Percentiles rank a stretch among this genome's conserved stretches.
Conservation (phyloP, 2,329 filamentous ascomycete species). For the Beauveria sp. region DNA sequence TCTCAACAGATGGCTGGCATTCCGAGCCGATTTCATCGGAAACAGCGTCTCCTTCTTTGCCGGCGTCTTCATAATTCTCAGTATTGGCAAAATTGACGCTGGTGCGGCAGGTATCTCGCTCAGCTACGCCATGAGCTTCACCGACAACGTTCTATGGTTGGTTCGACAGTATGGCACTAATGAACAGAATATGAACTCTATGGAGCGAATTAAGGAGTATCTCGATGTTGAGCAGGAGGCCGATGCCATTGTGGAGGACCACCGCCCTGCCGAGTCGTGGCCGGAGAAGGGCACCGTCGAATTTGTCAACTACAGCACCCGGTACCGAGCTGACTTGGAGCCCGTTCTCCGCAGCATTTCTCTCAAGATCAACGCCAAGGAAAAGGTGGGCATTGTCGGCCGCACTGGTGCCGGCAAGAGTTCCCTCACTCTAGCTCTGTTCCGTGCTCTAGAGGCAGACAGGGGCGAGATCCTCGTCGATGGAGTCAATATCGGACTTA, state of each 20-base stretch:
- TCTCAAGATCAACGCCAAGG: constrained; percentile 76
- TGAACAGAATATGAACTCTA: constrained; percentile 99
- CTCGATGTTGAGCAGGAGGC: constrained; percentile 95
- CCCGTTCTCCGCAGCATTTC: constrained; percentile 76
- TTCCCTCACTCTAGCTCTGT: constrained; percentile 84
- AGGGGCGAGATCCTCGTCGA: constrained; percentile 86
- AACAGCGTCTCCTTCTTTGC: constrained; percentile 91
- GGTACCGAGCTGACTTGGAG: constrained; percentile 82
- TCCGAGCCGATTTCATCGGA: constrained; percentile 84
- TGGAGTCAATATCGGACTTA: constrained; percentile 78
- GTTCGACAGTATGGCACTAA: constrained; percentile 90
- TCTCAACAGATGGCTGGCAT: constrained; percentile 91
- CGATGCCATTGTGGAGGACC: constrained; percentile 65
- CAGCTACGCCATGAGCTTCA: constrained; percentile 94
- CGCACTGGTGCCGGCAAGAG: constrained; percentile 95
- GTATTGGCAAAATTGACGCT: constrained; percentile 74
- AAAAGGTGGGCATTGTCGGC: constrained; percentile 95
- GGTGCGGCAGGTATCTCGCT: constrained; percentile 89
- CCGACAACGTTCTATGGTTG: constrained; percentile 94
- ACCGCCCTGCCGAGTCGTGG: constrained; percentile 73
- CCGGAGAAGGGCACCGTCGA: constrained; percentile 78
- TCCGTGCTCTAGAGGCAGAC: constrained; percentile 88
- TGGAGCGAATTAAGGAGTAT: constrained; percentile 96
- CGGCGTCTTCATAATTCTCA: constrained; percentile 81
- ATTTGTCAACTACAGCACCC: constrained; percentile 81